A percentile compares a stretch with the other conserved stretches of the same genome.
These are phyloP conservation scores for Fraxinus sp. DNA, from an alignment of 305 asterid species.

Conservation along the genomic window DNA sequence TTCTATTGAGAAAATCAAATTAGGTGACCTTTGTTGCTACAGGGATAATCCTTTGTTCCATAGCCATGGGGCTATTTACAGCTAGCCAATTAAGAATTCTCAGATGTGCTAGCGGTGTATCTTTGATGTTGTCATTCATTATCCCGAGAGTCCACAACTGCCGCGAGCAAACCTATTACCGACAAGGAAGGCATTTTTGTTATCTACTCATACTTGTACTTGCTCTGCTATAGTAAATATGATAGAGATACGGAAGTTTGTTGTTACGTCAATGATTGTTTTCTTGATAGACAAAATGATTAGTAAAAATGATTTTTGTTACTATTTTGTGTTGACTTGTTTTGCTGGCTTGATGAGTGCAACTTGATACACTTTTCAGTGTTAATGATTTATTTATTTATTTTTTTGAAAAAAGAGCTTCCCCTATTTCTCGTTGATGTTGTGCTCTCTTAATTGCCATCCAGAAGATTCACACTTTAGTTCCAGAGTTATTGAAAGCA, in stretches of 20 bases:
- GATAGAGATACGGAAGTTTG: slow-evolving; percentile 5
- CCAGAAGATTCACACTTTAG: slow-evolving; percentile 54
- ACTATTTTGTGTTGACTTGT: neutral
- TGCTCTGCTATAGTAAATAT: neutral
- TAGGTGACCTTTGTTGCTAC: slow-evolving; percentile 1
- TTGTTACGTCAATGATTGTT: slow-evolving; percentile 4
- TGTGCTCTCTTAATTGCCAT: slow-evolving; percentile 28
- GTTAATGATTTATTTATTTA: neutral
- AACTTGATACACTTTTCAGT: slow-evolving; percentile 9
- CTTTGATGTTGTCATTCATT: neutral
- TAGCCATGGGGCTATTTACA: neutral
- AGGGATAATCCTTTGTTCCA: neutral
- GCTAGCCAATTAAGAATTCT: neutral
- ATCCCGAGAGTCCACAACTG: neutral
- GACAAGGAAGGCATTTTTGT: neutral
- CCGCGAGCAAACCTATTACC: neutral
- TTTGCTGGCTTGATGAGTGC: neutral
- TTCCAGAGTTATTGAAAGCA: slow-evolving; percentile 64
- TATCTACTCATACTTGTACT: neutral
- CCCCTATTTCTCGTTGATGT: slow-evolving; percentile 11
- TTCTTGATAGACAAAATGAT: slow-evolving; percentile 11
- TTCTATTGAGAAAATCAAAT: slow-evolving; percentile 12
- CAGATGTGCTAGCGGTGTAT: neutral
- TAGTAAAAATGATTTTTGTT: neutral
- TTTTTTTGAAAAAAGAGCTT: neutral